Conservation (phyloP, 768 basidiomycete genomes). For the Rhodosporidiobolus odoratus region DNA sequence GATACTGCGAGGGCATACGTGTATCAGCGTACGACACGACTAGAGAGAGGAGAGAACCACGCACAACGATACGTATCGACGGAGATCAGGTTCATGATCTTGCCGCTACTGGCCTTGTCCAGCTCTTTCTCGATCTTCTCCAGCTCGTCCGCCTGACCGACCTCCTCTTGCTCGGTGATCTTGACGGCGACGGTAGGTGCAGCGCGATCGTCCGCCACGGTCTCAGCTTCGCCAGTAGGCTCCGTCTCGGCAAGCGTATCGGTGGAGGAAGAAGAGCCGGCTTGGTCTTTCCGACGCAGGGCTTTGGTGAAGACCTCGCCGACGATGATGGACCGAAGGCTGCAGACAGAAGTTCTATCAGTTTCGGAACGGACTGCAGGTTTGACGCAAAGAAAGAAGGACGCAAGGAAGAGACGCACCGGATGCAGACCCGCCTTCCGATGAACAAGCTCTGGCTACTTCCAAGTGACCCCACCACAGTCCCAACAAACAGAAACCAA, state of each 20-base stretch:
- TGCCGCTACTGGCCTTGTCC: conserved; percentile 35
- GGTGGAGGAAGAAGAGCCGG: conserved; percentile 36
- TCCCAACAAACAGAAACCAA: conserved; percentile 46
- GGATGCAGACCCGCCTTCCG: conserved; percentile 46
- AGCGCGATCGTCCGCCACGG: background rate
- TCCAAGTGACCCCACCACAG: conserved; percentile 42
- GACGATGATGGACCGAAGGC: background rate
- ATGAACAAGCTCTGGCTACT: conserved; percentile 46
- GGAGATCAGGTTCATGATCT: conserved; percentile 42
- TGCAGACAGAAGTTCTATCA: conserved; percentile 47
- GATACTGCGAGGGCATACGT: conserved; percentile 11
- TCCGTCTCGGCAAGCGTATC: background rate
- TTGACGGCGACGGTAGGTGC: background rate
- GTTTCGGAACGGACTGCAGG: conserved; percentile 11
- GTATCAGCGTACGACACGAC: too few species aligned
- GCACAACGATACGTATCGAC: conserved; percentile 37
- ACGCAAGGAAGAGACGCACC: background rate
- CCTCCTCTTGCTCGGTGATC: background rate
- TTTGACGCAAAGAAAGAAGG: background rate
- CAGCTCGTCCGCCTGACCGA: conserved; percentile 21
- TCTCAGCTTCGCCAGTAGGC: conserved; percentile 15
- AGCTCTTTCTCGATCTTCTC: background rate
- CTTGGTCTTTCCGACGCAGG: conserved; percentile 44
- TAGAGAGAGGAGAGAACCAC: background rate
- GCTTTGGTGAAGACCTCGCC: conserved; percentile 6